Percentiles rank a stretch among this genome's conserved stretches.
Evolutionary conservation across 2,329 filamentous ascomycete genomes (phyloP).

Genomic region (Nemania abortiva): DNA sequence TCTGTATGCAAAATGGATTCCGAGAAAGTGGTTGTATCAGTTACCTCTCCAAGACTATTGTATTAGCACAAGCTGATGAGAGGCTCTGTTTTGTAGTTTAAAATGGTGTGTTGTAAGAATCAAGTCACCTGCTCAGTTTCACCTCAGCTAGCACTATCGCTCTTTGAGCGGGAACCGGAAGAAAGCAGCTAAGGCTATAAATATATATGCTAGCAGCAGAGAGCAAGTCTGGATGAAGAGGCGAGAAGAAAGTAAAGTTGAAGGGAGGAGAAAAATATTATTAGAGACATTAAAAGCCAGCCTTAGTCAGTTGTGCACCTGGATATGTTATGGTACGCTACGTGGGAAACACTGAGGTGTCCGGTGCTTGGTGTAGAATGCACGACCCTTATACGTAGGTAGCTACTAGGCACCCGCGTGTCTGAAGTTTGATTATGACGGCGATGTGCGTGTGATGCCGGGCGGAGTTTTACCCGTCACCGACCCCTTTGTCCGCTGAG

Average conservation of each 20-base stretch:
- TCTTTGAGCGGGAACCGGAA: not conserved
- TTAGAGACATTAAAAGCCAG: too few species aligned
- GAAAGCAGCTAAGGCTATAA: not conserved
- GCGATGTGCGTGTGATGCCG: constrained; percentile 7
- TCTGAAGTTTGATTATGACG: constrained; percentile 20
- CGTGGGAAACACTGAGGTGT: constrained; percentile 28
- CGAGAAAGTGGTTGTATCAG: too few species aligned
- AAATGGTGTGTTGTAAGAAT: not conserved
- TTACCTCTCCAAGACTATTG: not conserved
- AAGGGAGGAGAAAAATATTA: too few species aligned
- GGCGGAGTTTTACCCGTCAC: not conserved
- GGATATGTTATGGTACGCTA: constrained; percentile 12
- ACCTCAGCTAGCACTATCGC: not conserved
- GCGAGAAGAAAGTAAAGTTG: too few species aligned
- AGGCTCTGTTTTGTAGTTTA: too few species aligned
- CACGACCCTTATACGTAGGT: not conserved
- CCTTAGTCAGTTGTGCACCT: not conserved
- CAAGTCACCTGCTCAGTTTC: constrained; percentile 4
- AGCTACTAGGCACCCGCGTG: constrained; percentile 1
- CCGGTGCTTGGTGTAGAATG: not conserved
- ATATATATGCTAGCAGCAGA: too few species aligned
- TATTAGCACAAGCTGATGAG: not conserved
- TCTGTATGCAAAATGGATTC: too few species aligned
- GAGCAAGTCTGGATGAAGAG: too few species aligned
- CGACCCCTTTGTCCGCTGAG: too few species aligned